Evolutionary conservation across 2,329 filamentous ascomycete genomes (phyloP).

Genomic region (Arachnomyces sp.): DNA sequence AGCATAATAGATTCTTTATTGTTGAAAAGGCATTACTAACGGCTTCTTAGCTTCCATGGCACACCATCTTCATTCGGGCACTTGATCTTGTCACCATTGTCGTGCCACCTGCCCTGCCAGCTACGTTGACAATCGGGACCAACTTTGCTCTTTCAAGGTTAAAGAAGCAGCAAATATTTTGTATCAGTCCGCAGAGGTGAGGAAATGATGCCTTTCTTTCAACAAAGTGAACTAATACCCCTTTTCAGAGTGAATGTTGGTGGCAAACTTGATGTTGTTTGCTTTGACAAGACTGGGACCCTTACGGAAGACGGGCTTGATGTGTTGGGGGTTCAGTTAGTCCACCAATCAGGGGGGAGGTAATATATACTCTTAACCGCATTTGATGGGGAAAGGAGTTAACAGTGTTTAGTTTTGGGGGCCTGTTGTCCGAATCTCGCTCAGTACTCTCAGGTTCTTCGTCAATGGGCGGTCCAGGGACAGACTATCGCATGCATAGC

Average conservation of each 20-base stretch:
- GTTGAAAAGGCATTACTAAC: constrained; percentile 14
- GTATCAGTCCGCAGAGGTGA: constrained; percentile 80
- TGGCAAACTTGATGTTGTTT: constrained; percentile 91
- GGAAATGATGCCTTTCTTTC: constrained; percentile 4
- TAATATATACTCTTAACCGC: constrained; percentile 12
- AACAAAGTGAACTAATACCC: constrained; percentile 6
- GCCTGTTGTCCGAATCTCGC: constrained; percentile 61
- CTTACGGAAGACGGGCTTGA: constrained; percentile 94
- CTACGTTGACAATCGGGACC: constrained; percentile 90
- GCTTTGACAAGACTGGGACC: constrained; percentile 98
- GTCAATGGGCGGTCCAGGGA: constrained; percentile 52
- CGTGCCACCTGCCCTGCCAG: constrained; percentile 87
- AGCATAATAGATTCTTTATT: constrained; percentile 14
- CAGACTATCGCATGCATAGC: constrained; percentile 55
- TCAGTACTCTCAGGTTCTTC: constrained; percentile 50
- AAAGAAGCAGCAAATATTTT: constrained; percentile 87
- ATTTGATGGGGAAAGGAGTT: constrained; percentile 11
- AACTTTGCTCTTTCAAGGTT: constrained; percentile 86
- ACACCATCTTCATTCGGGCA: constrained; percentile 83
- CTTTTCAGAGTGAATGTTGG: constrained; percentile 73
- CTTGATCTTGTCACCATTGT: constrained; percentile 96
- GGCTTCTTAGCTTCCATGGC: constrained; percentile 59
- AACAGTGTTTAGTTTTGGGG: constrained; percentile 53
- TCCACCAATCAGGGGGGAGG: constrained; percentile 52
- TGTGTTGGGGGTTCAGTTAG: constrained; percentile 78